Percentiles rank a stretch among this genome's conserved stretches.
phyloP scores from a whole-genome alignment of 441 rosid species.

The Adansonia grandidieri region DNA sequence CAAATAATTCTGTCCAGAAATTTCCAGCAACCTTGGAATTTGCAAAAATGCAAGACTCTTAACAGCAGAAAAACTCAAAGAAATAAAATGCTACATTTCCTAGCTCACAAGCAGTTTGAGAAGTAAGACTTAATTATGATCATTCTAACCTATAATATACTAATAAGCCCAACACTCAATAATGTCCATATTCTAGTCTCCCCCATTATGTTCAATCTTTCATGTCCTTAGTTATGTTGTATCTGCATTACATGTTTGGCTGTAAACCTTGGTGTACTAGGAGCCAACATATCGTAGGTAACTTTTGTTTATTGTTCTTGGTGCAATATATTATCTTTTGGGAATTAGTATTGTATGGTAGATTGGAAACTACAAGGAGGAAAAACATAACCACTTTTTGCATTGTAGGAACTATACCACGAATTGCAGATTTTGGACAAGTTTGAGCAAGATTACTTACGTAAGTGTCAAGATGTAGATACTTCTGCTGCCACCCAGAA shows the following conservation, averaged over 20 bases:
- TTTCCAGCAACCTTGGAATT: conserved; percentile 7
- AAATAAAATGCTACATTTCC: conserved; percentile 1
- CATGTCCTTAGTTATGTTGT: background rate
- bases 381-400: conserved; percentile 2
- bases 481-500: conserved; percentile 63
- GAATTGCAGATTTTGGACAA: conserved; percentile 95
- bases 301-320: background rate
- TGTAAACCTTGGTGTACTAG: background rate
- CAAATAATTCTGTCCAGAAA: background rate
- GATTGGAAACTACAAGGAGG: conserved; percentile 9
- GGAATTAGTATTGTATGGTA: background rate
- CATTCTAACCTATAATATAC: conserved; percentile 1
- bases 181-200: background rate
- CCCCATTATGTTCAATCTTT: background rate
- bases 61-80: conserved; percentile 11
- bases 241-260: conserved; percentile 5
- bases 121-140: background rate
- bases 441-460: conserved; percentile 94
- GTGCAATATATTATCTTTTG: background rate
- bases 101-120: background rate
- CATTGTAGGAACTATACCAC: conserved; percentile 87
- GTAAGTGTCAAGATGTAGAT: conserved; percentile 87
- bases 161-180: background rate
- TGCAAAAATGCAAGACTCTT: background rate
- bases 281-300: background rate